Conservation (phyloP, 164 flowering plant genomes). For the Stephania cephalantha region DNA sequence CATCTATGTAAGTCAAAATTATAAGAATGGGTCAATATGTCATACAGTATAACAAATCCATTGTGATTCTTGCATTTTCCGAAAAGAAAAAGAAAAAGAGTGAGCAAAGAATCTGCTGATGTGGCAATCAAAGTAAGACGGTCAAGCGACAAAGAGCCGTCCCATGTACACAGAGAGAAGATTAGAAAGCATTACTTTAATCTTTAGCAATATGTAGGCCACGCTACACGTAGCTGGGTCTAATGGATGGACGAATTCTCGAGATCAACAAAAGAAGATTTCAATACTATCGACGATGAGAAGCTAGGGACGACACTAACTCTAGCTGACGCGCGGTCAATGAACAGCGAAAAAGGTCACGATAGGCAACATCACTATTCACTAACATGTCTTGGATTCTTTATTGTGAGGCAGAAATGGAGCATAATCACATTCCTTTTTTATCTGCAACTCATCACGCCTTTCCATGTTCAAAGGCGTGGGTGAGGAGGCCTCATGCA, state of each 20-base stretch:
- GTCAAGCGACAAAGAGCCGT: conserved; percentile 5
- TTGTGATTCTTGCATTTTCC: too few species aligned
- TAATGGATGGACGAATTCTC: background rate
- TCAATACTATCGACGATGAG: background rate
- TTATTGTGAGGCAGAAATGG: background rate
- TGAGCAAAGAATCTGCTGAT: conserved; percentile 2
- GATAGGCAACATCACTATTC: background rate
- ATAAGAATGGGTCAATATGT: too few species aligned
- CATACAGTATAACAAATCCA: background rate
- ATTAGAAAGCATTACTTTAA: background rate
- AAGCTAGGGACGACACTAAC: background rate
- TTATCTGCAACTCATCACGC: background rate
- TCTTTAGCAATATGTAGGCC: background rate
- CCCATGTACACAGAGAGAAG: background rate
- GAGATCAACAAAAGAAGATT: background rate
- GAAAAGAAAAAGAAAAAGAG: background rate
- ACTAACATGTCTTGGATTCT: background rate
- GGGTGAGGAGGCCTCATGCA: too few species aligned
- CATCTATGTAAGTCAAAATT: too few species aligned
- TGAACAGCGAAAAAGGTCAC: background rate
- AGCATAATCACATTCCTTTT: background rate
- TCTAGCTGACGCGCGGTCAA: background rate
- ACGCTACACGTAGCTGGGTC: background rate
- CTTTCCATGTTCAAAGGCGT: conserved; percentile 2
- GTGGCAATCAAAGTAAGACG: background rate